Conservation (phyloP, 148 eudicot genomes). For the Polygonum maritimum region DNA sequence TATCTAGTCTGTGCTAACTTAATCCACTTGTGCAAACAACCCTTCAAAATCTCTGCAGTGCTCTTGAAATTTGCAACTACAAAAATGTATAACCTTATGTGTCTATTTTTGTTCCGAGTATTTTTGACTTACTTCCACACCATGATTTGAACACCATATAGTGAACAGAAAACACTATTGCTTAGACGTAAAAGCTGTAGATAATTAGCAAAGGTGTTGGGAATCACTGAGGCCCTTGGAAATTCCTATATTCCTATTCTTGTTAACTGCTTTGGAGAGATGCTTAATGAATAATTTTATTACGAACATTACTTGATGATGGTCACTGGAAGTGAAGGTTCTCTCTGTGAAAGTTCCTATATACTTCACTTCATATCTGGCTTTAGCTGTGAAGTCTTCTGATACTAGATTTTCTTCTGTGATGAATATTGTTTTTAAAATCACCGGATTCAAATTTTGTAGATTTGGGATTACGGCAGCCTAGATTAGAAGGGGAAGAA, state of each 20-base stretch:
- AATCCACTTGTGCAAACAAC: neutral
- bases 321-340: neutral
- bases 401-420: neutral
- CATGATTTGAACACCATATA: neutral
- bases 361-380: neutral
- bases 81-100: neutral
- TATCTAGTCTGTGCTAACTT: neutral
- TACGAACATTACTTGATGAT: neutral
- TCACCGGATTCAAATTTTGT: conserved; percentile 17
- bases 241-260: neutral
- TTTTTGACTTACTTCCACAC: neutral
- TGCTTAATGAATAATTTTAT: neutral
- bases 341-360: neutral
- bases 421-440: neutral
- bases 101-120: neutral
- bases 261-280: neutral
- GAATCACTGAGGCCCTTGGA: neutral
- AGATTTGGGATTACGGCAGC: conserved; percentile 95
- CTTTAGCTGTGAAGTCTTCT: neutral
- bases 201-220: neutral
- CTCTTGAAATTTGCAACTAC: neutral
- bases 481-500: conserved; percentile 93
- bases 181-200: neutral
- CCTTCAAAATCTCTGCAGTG: neutral
- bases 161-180: neutral